phyloP scores from a whole-genome alignment of 148 eudicot genomes.

The Agrostemma githago region DNA sequence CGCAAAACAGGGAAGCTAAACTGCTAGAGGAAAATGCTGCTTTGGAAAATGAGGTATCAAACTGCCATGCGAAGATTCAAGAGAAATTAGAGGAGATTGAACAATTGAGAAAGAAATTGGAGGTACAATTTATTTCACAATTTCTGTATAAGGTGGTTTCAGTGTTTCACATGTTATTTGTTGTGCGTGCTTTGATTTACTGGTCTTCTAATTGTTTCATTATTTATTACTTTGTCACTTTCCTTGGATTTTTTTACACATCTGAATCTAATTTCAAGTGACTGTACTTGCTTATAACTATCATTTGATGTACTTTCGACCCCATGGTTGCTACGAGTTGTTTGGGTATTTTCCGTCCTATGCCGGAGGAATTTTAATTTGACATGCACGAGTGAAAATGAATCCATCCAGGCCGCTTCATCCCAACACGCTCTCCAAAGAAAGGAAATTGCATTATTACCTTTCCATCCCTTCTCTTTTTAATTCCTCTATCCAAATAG shows the following conservation, averaged over 20 bases:
- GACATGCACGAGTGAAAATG: background rate
- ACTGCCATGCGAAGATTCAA: slow-evolving; percentile 67
- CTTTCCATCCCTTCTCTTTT: background rate
- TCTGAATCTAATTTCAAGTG: background rate
- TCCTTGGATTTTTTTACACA: background rate
- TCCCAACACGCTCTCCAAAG: background rate
- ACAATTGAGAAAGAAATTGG: slow-evolving; percentile 48
- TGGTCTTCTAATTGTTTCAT: background rate
- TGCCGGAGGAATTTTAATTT: background rate
- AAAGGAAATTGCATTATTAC: background rate
- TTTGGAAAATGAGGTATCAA: slow-evolving; percentile 62
- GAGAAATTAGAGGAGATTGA: slow-evolving; percentile 73
- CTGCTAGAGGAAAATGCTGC: slow-evolving; percentile 82
- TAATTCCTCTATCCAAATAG: background rate
- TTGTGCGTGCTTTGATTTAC: slow-evolving; percentile 3
- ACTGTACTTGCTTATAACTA: background rate
- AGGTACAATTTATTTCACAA: slow-evolving; percentile 40
- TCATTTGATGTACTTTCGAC: background rate
- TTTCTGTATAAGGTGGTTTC: background rate
- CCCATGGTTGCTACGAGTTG: background rate
- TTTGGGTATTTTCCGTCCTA: background rate
- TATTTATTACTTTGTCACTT: background rate
- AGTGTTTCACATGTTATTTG: background rate
- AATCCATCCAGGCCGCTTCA: background rate
- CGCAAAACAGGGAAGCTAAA: slow-evolving; percentile 61